Evolutionary conservation across 2,329 filamentous ascomycete genomes (phyloP).

Genomic region (Fragosphaeria purpurea): DNA sequence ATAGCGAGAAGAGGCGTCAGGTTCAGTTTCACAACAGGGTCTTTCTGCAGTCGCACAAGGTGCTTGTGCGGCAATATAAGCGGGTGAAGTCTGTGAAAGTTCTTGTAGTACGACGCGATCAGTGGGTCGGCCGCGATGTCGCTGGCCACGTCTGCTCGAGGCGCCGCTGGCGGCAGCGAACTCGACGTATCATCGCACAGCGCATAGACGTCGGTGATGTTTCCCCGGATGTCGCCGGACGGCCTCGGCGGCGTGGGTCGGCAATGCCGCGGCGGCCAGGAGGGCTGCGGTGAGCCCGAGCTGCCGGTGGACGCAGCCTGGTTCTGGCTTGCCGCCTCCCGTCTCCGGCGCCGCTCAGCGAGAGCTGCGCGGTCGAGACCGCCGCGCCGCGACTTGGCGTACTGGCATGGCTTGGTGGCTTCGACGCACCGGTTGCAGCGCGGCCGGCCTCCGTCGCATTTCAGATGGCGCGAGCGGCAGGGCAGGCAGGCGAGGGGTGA

Average conservation of each 20-base stretch:
- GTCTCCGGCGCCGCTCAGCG: neutral
- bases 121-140: neutral
- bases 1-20: neutral
- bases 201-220: neutral
- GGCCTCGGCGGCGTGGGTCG: neutral
- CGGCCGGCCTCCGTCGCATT: conserved; percentile 1
- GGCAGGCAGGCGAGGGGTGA: neutral
- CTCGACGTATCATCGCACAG: neutral
- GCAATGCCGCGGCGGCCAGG: neutral
- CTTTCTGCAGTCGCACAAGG: neutral
- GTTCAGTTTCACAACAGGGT: neutral
- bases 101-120: neutral
- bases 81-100: conserved; percentile 2
- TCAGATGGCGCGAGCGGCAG: conserved; percentile 1
- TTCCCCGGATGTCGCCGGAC: neutral
- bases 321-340: neutral
- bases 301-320: neutral
- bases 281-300: neutral
- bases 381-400: neutral
- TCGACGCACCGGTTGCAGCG: conserved; percentile 1
- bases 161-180: neutral
- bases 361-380: conserved; percentile 2
- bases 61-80: neutral
- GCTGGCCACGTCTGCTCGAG: neutral
- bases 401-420: neutral